These are phyloP conservation scores for Staphylotrichum tortipilum DNA, from an alignment of 495 filamentous ascomycete genomes.

Conservation along the genomic window DNA sequence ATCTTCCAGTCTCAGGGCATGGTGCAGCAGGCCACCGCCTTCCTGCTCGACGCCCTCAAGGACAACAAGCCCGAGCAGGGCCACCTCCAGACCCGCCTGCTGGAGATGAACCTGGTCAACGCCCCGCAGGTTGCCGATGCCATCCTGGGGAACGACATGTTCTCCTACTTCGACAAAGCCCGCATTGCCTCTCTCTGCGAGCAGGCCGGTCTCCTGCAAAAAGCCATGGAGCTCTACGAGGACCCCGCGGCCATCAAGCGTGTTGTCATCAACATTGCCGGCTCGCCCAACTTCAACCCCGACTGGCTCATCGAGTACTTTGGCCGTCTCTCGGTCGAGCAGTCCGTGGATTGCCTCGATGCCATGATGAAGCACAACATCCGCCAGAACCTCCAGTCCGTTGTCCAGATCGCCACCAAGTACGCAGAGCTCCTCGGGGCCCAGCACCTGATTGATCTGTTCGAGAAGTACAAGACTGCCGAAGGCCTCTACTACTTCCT, in stretches of 20 bases:
- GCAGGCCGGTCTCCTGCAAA: conserved; percentile 75
- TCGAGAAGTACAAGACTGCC: conserved; percentile 93
- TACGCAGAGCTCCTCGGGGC: conserved; percentile 97
- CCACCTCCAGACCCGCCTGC: conserved; percentile 80
- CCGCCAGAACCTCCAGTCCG: conserved; percentile 88
- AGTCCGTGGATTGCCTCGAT: conserved; percentile 86
- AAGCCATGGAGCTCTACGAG: conserved; percentile 89
- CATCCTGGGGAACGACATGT: conserved; percentile 95
- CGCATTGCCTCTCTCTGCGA: conserved; percentile 87
- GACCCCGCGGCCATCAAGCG: conserved; percentile 86
- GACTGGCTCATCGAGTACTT: conserved; percentile 93
- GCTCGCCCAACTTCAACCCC: conserved; percentile 68
- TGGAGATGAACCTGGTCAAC: conserved; percentile 97
- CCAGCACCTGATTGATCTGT: conserved; percentile 76
- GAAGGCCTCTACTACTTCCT: conserved; percentile 98
- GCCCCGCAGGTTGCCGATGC: conserved; percentile 96
- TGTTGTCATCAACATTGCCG: conserved; percentile 67
- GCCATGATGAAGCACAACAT: conserved; percentile 96
- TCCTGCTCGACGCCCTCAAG: conserved; percentile 88
- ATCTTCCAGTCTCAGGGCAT: conserved; percentile 96
- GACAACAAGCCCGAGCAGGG: conserved; percentile 92
- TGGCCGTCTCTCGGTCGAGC: conserved; percentile 85
- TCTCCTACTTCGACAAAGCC: conserved; percentile 86
- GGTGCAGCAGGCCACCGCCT: conserved; percentile 94
- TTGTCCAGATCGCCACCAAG: conserved; percentile 91